phyloP scores from a whole-genome alignment of 257 asterid species.

The Lycium ferocissimum region DNA sequence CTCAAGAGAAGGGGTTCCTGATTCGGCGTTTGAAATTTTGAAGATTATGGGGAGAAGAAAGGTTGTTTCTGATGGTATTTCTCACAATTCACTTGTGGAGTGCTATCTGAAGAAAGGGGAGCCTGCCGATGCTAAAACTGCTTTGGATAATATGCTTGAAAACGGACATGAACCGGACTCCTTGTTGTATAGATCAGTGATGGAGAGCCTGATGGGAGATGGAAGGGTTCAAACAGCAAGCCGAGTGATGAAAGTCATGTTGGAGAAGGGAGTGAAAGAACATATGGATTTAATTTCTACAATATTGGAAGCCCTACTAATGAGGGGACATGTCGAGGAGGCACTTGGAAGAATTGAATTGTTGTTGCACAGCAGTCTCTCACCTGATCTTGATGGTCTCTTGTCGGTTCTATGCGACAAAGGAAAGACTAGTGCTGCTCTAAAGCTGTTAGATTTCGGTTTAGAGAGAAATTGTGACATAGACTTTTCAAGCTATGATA shows the following conservation, averaged over 20 bases:
- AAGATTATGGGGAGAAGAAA: slow-evolving; percentile 77
- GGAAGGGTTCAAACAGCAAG: slow-evolving; percentile 96
- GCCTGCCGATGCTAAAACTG: slow-evolving; percentile 82
- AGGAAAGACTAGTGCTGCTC: slow-evolving; percentile 79
- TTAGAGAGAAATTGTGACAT: slow-evolving; percentile 65
- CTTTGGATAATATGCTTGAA: slow-evolving; percentile 88
- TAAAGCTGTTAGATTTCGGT: slow-evolving; percentile 75
- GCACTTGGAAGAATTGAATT: slow-evolving; percentile 87
- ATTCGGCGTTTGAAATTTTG: slow-evolving; percentile 72
- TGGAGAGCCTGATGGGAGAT: slow-evolving; percentile 87
- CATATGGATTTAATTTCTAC: slow-evolving; percentile 70
- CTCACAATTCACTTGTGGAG: slow-evolving; percentile 64
- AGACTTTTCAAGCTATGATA: slow-evolving; percentile 66
- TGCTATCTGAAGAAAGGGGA: slow-evolving; percentile 76
- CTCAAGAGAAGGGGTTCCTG: slow-evolving; percentile 77
- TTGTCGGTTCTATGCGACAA: slow-evolving; percentile 70
- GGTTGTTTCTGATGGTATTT: slow-evolving; percentile 56
- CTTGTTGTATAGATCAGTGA: slow-evolving; percentile 68
- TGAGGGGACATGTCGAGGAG: slow-evolving; percentile 97
- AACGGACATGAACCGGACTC: slow-evolving; percentile 82
- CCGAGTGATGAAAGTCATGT: slow-evolving; percentile 89
- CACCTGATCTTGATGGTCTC: slow-evolving; percentile 66
- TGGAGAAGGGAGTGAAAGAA: slow-evolving; percentile 82
- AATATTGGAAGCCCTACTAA: slow-evolving; percentile 75
- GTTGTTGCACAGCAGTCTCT: slow-evolving; percentile 69